These are phyloP conservation scores for Prosopis cineraria DNA, from an alignment of 306 rosid genomes.

Conservation along the genomic window DNA sequence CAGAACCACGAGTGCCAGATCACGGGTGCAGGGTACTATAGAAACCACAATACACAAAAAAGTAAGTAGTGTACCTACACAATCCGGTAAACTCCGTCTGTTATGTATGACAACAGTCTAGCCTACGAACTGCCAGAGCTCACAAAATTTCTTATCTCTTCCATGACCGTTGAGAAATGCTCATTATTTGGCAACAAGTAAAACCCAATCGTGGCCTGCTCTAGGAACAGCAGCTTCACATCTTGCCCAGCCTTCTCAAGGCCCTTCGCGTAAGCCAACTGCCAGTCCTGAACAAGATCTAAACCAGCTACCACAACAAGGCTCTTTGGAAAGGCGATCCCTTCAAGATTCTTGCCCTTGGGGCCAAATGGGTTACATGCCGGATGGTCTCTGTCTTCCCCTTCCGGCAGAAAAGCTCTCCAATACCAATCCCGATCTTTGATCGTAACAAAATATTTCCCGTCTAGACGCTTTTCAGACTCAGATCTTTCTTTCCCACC, in stretches of 20 bases:
- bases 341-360: constrained; percentile 60
- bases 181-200: constrained; percentile 89
- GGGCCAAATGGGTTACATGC: constrained; percentile 98
- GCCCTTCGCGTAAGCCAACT: constrained; percentile 82
- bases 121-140: constrained; percentile 65
- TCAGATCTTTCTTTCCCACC: constrained; percentile 86
- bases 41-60: constrained; percentile 50
- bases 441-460: constrained; percentile 82
- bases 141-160: constrained; percentile 85
- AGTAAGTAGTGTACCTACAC: constrained; percentile 68
- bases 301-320: constrained; percentile 96
- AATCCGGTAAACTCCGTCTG: constrained; percentile 60
- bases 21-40: constrained; percentile 51
- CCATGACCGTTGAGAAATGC: constrained; percentile 86
- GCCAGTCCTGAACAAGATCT: constrained; percentile 97
- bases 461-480: constrained; percentile 76
- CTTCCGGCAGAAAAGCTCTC: constrained; percentile 98
- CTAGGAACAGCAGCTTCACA: constrained; percentile 71
- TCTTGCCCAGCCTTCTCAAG: constrained; percentile 75
- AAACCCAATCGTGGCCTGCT: constrained; percentile 91
- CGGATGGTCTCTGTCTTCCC: constrained; percentile 91
- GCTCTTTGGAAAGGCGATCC: constrained; percentile 79
- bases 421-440: constrained; percentile 96
- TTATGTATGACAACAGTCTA: constrained; percentile 57
- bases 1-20: constrained; percentile 43